Evolutionary conservation across 495 filamentous ascomycete species (phyloP), one percentile per base, ranked within the genome.

Genomic region (Xylaria scruposa): DNA sequence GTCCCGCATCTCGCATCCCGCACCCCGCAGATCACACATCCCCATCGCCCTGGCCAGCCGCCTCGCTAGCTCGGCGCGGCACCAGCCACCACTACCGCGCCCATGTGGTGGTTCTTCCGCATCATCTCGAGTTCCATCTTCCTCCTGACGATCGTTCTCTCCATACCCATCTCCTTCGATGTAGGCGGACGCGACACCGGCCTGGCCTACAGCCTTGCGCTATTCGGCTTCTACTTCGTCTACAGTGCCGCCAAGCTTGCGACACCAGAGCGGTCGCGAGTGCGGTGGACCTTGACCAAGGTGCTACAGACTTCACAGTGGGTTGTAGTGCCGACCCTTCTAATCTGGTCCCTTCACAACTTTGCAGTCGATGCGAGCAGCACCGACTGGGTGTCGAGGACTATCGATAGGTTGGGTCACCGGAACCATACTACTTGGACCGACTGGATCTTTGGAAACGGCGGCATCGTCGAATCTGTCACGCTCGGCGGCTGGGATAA

Each of bases 91-190:
- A 78, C 67, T 56, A 77, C 77, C 81, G 83, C 83, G 77, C 81
- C 76, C 66, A 86, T 86, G 85, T 91, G 81, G 91, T 92, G 91
- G 91, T 85, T 93, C 80, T 86, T 93, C 79, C 89, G 89, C 75
- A 85, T 90, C 76, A 80, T 91, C 74, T 92, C 91, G 77, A 91
- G 91, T 81, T 86, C 90, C 78, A 80, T 92, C 82, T 97, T 97
- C 83, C 89, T 99, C 74, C 85, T 91, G 80, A 90, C 91, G 81
- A 94, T 95, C 79, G 90, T 99, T 78, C 90, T 97, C 76, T 96
- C 93, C 64, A 93, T 98, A 80, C 96, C 96, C 70, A 89, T 99
- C 68, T 91, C 96, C 73, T 99, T 98, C 82, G 96, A 99, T 85
- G 94, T 99, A 77, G 96, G 96, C 79, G 96, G 96, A 63, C 90